A percentile compares a stretch with the other conserved stretches of the same genome.
Conservation (phyloP, 108 stramenopile genomes). For the Mediolabrus comicus region DNA sequence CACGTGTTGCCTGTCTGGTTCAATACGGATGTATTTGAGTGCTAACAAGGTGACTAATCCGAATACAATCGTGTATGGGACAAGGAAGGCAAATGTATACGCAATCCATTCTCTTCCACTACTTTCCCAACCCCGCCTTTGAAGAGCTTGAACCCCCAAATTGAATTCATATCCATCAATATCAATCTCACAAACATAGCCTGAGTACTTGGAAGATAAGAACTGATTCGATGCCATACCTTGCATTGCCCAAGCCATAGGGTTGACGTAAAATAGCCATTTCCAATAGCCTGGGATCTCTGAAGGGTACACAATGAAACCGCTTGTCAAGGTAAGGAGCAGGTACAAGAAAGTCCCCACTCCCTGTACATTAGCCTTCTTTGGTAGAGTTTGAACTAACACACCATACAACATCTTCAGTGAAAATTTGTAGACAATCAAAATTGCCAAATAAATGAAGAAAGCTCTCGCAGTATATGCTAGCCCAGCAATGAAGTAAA, state of each 20-base stretch:
- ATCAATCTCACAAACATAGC: conserved; percentile 8
- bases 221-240: conserved; percentile 61
- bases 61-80: conserved; percentile 39
- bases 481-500: conserved; percentile 75
- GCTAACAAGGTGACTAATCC: conserved; percentile 25
- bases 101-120: conserved; percentile 30
- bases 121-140: conserved; percentile 18
- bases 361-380: conserved; percentile 46
- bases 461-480: conserved; percentile 29
- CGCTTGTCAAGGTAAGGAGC: conserved; percentile 61
- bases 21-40: conserved; percentile 36
- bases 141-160: conserved; percentile 37
- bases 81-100: conserved; percentile 35
- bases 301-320: conserved; percentile 65
- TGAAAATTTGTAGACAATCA: conserved; percentile 39
- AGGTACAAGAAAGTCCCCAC: conserved; percentile 50
- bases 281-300: conserved; percentile 59
- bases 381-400: conserved; percentile 42
- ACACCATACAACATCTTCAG: conserved; percentile 51
- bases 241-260: conserved; percentile 67
- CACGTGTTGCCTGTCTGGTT: conserved; percentile 31
- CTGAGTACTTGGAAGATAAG: conserved; percentile 34
- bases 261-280: conserved; percentile 69
- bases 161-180: background rate
- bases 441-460: conserved; percentile 41